These are phyloP conservation scores for Pestalotiopsis sp. DNA, from an alignment of 2,329 filamentous ascomycete species.

Conservation along the genomic window DNA sequence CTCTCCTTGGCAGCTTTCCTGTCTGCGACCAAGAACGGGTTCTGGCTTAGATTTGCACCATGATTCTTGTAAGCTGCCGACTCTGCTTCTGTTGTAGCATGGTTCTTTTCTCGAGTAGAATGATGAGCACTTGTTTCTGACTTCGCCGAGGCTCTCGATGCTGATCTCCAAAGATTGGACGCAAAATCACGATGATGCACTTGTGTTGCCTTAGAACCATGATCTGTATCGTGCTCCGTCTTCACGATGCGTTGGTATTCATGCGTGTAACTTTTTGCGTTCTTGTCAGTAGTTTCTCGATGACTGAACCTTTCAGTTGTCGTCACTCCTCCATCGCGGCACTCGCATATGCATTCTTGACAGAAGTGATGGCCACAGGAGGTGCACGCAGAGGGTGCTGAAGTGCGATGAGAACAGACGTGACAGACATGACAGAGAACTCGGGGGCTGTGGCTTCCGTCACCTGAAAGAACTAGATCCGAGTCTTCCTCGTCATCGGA, in stretches of 20 bases:
- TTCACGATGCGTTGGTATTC: neutral
- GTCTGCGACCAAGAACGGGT: constrained; percentile 27
- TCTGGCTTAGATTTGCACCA: constrained; percentile 20
- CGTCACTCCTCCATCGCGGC: constrained; percentile 25
- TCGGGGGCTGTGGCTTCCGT: constrained; percentile 33
- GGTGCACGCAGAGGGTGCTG: constrained; percentile 41
- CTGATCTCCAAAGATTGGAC: neutral
- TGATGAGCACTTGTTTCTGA: neutral
- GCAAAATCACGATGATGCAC: neutral
- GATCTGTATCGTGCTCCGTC: neutral
- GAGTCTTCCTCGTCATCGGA: constrained; percentile 42
- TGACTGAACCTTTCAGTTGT: constrained; percentile 24
- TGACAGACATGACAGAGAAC: constrained; percentile 47
- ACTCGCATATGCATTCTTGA: constrained; percentile 44
- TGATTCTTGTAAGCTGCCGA: neutral
- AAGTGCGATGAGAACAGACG: constrained; percentile 47
- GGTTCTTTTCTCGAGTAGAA: neutral
- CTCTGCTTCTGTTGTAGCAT: neutral
- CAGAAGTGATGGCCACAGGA: constrained; percentile 56
- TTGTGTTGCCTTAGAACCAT: neutral
- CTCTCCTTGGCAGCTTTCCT: constrained; percentile 15
- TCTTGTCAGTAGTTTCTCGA: constrained; percentile 16
- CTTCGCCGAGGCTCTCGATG: neutral
- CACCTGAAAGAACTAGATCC: constrained; percentile 29
- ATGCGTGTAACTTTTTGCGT: neutral